Percentiles rank a stretch among this genome's conserved stretches.
These are phyloP conservation scores for Blastocystis sp. DNA, from an alignment of 352 stramenopile species.

Conservation along the genomic window DNA sequence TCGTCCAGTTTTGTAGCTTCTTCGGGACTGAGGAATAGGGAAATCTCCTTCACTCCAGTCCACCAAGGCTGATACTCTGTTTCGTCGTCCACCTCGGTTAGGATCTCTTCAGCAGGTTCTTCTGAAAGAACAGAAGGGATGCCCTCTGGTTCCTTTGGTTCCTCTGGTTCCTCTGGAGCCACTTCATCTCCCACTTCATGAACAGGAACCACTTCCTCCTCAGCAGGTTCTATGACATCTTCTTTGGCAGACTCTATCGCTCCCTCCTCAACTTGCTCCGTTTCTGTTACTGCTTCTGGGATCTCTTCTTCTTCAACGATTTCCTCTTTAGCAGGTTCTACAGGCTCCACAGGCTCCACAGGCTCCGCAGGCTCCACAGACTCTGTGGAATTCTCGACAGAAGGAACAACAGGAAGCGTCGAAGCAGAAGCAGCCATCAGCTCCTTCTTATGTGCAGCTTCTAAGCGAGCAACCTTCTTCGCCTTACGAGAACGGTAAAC, in stretches of 20 bases:
- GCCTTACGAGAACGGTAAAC: constrained; percentile 18
- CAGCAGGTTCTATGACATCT: too few species aligned
- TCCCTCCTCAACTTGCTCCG: too few species aligned
- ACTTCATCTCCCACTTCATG: background rate
- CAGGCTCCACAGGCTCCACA: background rate
- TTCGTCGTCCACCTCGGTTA: background rate
- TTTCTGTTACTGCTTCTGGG: too few species aligned
- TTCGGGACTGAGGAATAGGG: background rate
- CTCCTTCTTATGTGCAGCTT: background rate
- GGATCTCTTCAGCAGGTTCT: background rate
- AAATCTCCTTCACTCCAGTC: constrained; percentile 57
- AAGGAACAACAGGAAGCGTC: background rate
- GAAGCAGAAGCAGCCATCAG: background rate
- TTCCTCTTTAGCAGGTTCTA: background rate
- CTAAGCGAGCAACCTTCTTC: constrained; percentile 20
- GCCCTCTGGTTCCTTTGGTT: too few species aligned
- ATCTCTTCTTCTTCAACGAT: background rate
- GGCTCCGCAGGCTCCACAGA: background rate
- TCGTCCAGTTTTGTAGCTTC: background rate
- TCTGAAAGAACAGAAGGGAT: background rate
- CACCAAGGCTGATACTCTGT: constrained; percentile 57
- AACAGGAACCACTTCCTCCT: background rate
- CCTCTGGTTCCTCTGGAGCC: background rate
- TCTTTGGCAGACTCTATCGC: too few species aligned
- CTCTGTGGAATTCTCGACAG: background rate